Base-by-base conservation (phyloP, 73 alveolate species). In the Symbiodinium pilosum region DNA sequence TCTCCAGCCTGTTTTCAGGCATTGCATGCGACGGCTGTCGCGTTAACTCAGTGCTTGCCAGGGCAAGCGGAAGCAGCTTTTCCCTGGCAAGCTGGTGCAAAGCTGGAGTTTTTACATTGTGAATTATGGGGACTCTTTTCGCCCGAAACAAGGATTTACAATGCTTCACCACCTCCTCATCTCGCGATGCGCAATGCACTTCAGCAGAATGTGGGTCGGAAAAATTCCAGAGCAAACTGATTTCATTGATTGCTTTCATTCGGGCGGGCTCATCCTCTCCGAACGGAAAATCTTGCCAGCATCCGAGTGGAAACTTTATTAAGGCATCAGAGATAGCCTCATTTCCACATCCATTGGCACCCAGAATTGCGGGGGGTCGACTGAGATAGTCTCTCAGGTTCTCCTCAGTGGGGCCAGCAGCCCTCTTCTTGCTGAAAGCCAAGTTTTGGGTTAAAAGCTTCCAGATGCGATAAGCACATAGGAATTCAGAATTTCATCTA, bases 271-370 rank as follows among this genome's bases (percentile, higher is more conserved):
- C 97, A 14, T 41, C 89, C 16, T 69, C 97, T 42, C 97, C 97
- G 24, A 69, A 71, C 32, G 84, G 88, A 32, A 91, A 91, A 40
- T 43, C 88, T 71, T 91, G 97, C 97, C 97, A 91, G 38, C 97
- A 91, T 2, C 56, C 97, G 75, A 91, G 43, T 51, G 97, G 97
- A 36, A 91, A 71, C 4, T 73, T 77, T 14, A 69, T 56, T 75
- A 91, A n/a, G 56, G n/a, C 39, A 30, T 91, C 95, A 24, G 97
- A 91, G 39, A 43, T 18, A 9, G 97, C 97, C 5, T n/a, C 41
- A 24, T 91, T 91, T 30, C 97, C 97, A 69, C 97, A 91, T 43
- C 97, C 97, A 43, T 91, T 91, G 75, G 97, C 97, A 20, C 97
- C 97, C 51, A 91, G 89, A 51, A 91, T 91, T 30, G 88, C 34